phyloP scores from a whole-genome alignment of 139 green algal genomes.

The Coccomyxa sp. region DNA sequence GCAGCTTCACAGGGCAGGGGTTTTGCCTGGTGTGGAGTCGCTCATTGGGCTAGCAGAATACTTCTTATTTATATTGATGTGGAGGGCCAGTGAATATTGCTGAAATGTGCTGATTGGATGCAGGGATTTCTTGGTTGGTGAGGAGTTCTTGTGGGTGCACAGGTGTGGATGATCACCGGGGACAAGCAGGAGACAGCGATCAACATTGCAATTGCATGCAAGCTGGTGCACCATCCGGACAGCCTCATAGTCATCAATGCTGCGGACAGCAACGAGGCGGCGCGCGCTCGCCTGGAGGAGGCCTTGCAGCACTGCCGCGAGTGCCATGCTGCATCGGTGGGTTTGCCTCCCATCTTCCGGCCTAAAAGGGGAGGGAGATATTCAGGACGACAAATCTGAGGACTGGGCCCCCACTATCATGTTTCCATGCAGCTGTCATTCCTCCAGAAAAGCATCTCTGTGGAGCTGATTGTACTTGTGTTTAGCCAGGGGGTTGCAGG shows the following conservation, averaged over 20 bases:
- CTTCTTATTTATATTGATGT: neutral
- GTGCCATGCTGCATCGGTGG: neutral
- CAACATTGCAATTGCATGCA: constrained; percentile 74
- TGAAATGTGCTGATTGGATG: neutral
- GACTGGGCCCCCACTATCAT: too few relatives aligned
- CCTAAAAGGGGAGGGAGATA: too few relatives aligned
- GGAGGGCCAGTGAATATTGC: neutral
- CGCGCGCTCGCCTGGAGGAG: constrained; percentile 17
- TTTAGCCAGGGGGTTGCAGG: too few relatives aligned
- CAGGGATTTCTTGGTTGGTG: neutral
- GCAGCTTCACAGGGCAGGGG: neutral
- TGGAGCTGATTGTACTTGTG: too few relatives aligned
- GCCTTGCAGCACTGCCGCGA: constrained; percentile 23
- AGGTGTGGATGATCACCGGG: constrained; percentile 83
- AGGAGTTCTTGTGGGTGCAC: neutral
- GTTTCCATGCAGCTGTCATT: too few relatives aligned
- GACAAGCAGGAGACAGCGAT: constrained; percentile 95
- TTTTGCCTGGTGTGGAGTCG: neutral
- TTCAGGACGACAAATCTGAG: too few relatives aligned
- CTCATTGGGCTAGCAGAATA: too few relatives aligned
- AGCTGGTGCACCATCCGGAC: constrained; percentile 24
- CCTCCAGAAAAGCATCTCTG: too few relatives aligned
- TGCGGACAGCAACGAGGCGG: constrained; percentile 20
- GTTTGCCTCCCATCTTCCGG: neutral
- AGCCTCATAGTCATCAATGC: constrained; percentile 26